phyloP scores from a whole-genome alignment of 768 basidiomycete species.

The Steccherinum ochraceum region DNA sequence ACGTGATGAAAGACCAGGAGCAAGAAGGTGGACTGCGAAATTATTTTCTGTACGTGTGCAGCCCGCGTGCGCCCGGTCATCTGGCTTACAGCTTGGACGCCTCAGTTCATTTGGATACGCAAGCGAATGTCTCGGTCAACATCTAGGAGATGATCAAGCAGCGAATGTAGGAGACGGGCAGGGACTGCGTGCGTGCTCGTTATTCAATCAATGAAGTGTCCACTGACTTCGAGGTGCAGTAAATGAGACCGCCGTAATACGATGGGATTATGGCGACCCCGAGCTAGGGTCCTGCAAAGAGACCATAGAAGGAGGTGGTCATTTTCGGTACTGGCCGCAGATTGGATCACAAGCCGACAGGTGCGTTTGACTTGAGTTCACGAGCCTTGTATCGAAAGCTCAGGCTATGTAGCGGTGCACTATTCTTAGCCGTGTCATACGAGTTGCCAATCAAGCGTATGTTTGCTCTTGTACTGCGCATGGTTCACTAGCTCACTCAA shows the following conservation, averaged over 20 bases:
- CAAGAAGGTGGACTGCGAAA: conserved; percentile 72
- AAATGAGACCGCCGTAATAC: conserved; percentile 78
- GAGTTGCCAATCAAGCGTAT: conserved; percentile 59
- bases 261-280: conserved; percentile 80
- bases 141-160: conserved; percentile 57
- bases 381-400: not conserved
- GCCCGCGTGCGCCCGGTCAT: no score
- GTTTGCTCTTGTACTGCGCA: conserved; percentile 13
- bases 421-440: conserved; percentile 72
- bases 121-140: conserved; percentile 81
- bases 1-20: conserved; percentile 56
- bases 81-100: not conserved
- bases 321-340: conserved; percentile 87
- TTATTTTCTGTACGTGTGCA: conserved; percentile 62
- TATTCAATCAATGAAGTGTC: not conserved
- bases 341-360: conserved; percentile 57
- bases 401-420: conserved; percentile 66
- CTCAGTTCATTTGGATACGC: conserved; percentile 64
- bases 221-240: conserved; percentile 36
- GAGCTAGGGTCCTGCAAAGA: conserved; percentile 82
- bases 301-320: conserved; percentile 80
- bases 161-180: conserved; percentile 83
- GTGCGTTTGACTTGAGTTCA: conserved; percentile 37
- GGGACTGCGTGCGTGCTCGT: conserved; percentile 48
- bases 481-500: no score